These are phyloP conservation scores for sunflower (Helianthus annuus) DNA, from an alignment of 129 eudicot species.

Conservation along the genomic window HanXRQr2.0-SUNRISE NC_035437.2:121764486-121764985, in stretches of 20 bases:
- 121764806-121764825: conserved; percentile 23
- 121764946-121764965: too few relatives aligned
- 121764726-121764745: neutral
- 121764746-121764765: neutral
- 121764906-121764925: neutral
- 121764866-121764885: neutral
- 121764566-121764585: conserved; percentile 47
- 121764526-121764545: conserved; percentile 1
- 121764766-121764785: neutral
- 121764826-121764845: conserved; percentile 31
- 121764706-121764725: conserved; percentile 66
- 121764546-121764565: conserved; percentile 3
- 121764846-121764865: conserved; percentile 6
- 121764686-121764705: conserved; percentile 74
- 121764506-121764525: neutral
- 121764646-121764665: conserved; percentile 78
- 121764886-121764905: neutral
- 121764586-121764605: conserved; percentile 27
- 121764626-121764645: conserved; percentile 82
- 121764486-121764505: too few relatives aligned
- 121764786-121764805: neutral
- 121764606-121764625: conserved; percentile 80
- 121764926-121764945: too few relatives aligned
- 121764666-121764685: conserved; percentile 78
- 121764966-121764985: too few relatives aligned